These are phyloP conservation scores for Salix dunnii DNA, from an alignment of 345 rosid species.

Conservation along the genomic window DNA sequence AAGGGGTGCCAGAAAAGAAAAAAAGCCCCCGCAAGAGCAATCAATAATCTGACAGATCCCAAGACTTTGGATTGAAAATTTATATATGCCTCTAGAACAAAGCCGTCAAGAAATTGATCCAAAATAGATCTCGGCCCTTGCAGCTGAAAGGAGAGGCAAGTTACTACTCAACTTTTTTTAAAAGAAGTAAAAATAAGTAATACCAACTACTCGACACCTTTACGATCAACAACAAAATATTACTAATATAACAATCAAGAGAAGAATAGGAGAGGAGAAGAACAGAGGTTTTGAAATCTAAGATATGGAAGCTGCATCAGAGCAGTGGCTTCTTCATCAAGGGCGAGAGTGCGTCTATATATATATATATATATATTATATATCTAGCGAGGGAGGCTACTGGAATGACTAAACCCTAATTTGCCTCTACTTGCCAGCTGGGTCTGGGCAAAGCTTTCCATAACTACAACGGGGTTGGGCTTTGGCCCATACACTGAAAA, in stretches of 20 bases:
- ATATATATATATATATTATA: no score
- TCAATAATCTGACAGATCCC: constrained; percentile 23
- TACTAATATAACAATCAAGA: not conserved
- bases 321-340: not conserved
- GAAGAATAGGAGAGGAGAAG: not conserved
- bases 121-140: constrained; percentile 36
- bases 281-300: not conserved
- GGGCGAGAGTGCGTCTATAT: not conserved
- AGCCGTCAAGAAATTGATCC: constrained; percentile 52
- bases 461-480: not conserved
- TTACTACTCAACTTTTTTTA: not conserved
- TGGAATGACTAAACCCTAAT: not conserved
- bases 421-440: not conserved
- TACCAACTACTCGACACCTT: no score
- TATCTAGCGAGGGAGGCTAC: not conserved
- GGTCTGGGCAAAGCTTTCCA: not conserved
- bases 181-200: no score
- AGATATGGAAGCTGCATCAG: not conserved
- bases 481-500: not conserved
- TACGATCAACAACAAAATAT: no score
- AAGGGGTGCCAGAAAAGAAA: constrained; percentile 32
- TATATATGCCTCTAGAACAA: constrained; percentile 65
- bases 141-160: constrained; percentile 66
- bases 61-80: constrained; percentile 15
- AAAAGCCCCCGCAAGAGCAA: not conserved